phyloP scores from a whole-genome alignment of 208 protist genomes.

The Strigomonas culicis region DNA sequence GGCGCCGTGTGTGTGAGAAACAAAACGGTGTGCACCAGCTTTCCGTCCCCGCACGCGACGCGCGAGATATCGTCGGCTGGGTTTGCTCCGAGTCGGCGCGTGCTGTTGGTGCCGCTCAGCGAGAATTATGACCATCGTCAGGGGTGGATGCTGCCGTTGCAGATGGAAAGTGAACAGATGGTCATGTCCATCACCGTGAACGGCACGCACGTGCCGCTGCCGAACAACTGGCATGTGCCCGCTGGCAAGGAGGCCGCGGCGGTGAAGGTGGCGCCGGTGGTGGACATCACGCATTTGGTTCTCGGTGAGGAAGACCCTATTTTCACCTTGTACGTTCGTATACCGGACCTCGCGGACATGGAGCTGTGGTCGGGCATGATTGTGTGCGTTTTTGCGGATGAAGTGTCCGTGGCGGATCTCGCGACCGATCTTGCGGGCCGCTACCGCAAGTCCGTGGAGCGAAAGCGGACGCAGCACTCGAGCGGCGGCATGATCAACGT shows the following conservation, averaged over 20 bases:
- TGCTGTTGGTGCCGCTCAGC: conserved; percentile 68
- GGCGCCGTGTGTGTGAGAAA: conserved; percentile 71
- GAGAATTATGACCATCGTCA: conserved; percentile 41
- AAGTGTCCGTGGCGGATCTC: conserved; percentile 27
- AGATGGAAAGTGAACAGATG: conserved; percentile 38
- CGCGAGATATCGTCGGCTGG: conserved; percentile 34
- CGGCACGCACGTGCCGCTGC: conserved; percentile 28
- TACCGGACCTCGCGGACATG: conserved; percentile 27
- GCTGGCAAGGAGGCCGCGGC: conserved; percentile 55
- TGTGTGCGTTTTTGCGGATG: conserved; percentile 65
- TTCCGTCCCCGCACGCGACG: conserved; percentile 45
- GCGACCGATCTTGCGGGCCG: conserved; percentile 33
- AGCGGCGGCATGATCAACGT: conserved; percentile 30
- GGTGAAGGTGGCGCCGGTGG: conserved; percentile 47
- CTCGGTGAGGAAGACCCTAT: not conserved
- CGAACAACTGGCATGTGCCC: conserved; percentile 50
- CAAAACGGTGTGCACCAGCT: conserved; percentile 34
- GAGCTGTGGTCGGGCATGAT: conserved; percentile 70
- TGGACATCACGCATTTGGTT: conserved; percentile 61
- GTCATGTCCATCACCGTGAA: conserved; percentile 76
- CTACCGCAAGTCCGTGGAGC: conserved; percentile 18
- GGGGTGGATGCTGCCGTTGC: conserved; percentile 72
- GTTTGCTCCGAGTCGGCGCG: conserved; percentile 42
- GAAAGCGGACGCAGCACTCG: not conserved
- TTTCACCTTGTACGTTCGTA: not conserved